A percentile compares a stretch with the other conserved stretches of the same genome.
Conservation (phyloP, 768 basidiomycete genomes). For the Naganishia randhawae region DNA sequence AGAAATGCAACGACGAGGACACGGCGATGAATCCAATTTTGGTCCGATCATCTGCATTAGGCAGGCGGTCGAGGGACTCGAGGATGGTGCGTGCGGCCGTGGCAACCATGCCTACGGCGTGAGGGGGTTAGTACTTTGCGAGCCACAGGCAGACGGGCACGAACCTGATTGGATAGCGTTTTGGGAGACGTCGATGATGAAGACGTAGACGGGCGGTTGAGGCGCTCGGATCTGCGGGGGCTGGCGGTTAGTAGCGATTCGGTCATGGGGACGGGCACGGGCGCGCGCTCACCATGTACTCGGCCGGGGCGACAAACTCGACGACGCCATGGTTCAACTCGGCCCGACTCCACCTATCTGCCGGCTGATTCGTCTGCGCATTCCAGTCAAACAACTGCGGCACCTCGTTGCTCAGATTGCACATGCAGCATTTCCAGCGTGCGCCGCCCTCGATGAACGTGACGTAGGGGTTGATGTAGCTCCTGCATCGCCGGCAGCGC, state of each 20-base stretch:
- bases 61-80: slow-evolving; percentile 89
- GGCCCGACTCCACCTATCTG: slow-evolving; percentile 87
- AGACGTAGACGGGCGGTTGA: slow-evolving; percentile 93
- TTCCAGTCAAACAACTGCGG: slow-evolving; percentile 99
- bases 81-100: slow-evolving; percentile 94
- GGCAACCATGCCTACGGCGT: slow-evolving; percentile 88
- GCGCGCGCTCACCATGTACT: slow-evolving; percentile 75
- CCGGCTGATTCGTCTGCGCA: slow-evolving; percentile 83
- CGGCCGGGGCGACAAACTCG: slow-evolving; percentile 94
- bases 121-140: background rate
- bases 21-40: slow-evolving; percentile 90
- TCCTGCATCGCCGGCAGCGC: slow-evolving; percentile 88
- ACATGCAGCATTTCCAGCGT: slow-evolving; percentile 99
- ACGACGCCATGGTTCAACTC: slow-evolving; percentile 93
- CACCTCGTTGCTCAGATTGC: slow-evolving; percentile 95
- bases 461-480: slow-evolving; percentile 96
- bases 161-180: slow-evolving; percentile 80
- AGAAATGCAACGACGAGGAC: slow-evolving; percentile 91
- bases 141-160: background rate
- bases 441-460: slow-evolving; percentile 98
- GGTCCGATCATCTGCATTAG: slow-evolving; percentile 87
- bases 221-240: slow-evolving; percentile 70
- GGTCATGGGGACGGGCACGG: background rate
- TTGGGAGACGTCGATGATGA: slow-evolving; percentile 95
- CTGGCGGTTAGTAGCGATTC: background rate